Conservation (phyloP, 345 rosid species). For the Pistacia vera region DNA sequence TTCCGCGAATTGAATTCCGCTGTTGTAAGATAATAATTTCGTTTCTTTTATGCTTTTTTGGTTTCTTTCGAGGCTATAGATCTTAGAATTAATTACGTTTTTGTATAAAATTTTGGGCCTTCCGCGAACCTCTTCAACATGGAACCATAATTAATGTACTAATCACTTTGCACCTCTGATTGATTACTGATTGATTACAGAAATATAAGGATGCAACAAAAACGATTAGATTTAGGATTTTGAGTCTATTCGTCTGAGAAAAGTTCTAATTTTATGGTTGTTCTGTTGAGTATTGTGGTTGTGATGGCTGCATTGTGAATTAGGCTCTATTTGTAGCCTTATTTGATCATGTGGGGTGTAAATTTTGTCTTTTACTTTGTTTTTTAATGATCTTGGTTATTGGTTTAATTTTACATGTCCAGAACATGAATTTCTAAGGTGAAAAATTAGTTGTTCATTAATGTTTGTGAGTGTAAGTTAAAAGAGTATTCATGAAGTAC, state of each 20-base stretch:
- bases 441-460: background rate
- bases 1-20: background rate
- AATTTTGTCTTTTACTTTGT: background rate
- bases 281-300: background rate
- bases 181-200: background rate
- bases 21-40: constrained; percentile 4
- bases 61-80: constrained; percentile 6
- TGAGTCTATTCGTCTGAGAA: background rate
- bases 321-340: background rate
- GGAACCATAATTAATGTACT: background rate
- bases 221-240: constrained; percentile 3
- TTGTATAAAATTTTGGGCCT: background rate
- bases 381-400: background rate
- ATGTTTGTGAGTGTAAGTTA: background rate
- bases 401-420: background rate
- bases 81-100: constrained; percentile 6
- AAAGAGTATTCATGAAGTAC: background rate
- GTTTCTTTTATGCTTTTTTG: background rate
- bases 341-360: background rate
- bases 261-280: background rate
- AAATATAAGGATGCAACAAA: background rate
- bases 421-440: background rate
- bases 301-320: background rate
- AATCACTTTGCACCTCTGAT: background rate
- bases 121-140: background rate